Conservation (phyloP, 1,284 basidiomycete species). For the Rhodotorula glutinis region DNA sequence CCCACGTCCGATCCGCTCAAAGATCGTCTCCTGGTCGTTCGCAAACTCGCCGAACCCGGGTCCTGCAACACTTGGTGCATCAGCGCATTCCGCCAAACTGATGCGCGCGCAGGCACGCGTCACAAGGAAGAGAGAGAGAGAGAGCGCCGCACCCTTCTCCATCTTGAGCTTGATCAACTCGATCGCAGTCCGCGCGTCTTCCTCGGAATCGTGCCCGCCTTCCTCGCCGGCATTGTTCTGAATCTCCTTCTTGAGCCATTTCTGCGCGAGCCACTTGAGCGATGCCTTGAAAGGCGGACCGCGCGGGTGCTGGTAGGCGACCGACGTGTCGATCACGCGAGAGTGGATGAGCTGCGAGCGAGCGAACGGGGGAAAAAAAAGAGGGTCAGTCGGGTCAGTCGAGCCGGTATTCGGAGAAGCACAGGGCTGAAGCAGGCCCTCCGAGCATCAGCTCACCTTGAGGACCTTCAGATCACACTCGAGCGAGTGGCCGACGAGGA, state of each 20-base stretch:
- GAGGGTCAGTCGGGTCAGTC: not conserved
- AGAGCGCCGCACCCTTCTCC: constrained; percentile 62
- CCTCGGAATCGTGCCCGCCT: constrained; percentile 79
- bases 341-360: constrained; percentile 53
- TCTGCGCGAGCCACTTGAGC: constrained; percentile 84
- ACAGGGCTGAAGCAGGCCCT: too few relatives aligned
- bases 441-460: constrained; percentile 56
- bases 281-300: constrained; percentile 86
- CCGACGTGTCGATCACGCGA: constrained; percentile 79
- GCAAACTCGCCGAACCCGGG: constrained; percentile 76
- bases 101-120: too few relatives aligned
- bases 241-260: constrained; percentile 81
- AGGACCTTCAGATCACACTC: constrained; percentile 84
- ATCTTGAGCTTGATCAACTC: constrained; percentile 79
- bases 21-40: constrained; percentile 78
- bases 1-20: constrained; percentile 69
- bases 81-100: too few relatives aligned
- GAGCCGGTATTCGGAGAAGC: too few relatives aligned
- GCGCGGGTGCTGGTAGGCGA: constrained; percentile 82
- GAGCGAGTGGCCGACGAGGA: constrained; percentile 88
- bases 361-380: too few relatives aligned
- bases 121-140: too few relatives aligned
- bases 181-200: constrained; percentile 81
- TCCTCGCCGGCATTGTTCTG: constrained; percentile 52
- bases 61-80: constrained; percentile 53